Percentiles rank a stretch among this genome's conserved stretches.
Conservation (phyloP, 2,329 filamentous ascomycete genomes). For the Claviceps pazoutovae region DNA sequence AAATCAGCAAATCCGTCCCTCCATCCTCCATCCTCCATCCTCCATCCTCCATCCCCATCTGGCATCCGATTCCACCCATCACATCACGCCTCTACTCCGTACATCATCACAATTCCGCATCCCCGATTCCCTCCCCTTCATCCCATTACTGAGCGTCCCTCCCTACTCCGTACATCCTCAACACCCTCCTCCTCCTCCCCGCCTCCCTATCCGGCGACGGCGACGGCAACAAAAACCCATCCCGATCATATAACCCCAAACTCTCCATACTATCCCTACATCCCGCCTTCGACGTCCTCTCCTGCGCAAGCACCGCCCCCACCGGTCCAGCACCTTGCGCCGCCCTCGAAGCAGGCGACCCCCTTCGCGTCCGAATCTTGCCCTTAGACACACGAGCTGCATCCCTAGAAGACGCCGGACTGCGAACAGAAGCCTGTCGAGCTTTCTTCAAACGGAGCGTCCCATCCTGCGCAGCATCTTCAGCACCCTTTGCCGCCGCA, state of each 20-base stretch:
- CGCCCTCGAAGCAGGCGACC: constrained; percentile 4
- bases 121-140: too few species aligned
- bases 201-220: constrained; percentile 24
- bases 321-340: constrained; percentile 13
- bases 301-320: constrained; percentile 13
- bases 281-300: constrained; percentile 7
- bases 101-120: too few species aligned
- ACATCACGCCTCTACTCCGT: too few species aligned
- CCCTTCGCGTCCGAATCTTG: background rate
- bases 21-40: too few species aligned
- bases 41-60: too few species aligned
- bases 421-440: background rate
- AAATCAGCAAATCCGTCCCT: too few species aligned
- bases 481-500: too few species aligned
- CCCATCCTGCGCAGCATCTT: constrained; percentile 5
- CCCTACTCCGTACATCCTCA: background rate
- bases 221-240: constrained; percentile 30
- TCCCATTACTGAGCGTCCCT: too few species aligned
- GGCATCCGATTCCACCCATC: too few species aligned
- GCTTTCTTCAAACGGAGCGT: constrained; percentile 8
- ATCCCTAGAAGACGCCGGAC: background rate
- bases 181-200: background rate
- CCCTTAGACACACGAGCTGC: background rate
- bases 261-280: constrained; percentile 23
- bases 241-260: constrained; percentile 29